phyloP scores from a whole-genome alignment of 169 alveolate species.

The Eimeria zaria region DNA sequence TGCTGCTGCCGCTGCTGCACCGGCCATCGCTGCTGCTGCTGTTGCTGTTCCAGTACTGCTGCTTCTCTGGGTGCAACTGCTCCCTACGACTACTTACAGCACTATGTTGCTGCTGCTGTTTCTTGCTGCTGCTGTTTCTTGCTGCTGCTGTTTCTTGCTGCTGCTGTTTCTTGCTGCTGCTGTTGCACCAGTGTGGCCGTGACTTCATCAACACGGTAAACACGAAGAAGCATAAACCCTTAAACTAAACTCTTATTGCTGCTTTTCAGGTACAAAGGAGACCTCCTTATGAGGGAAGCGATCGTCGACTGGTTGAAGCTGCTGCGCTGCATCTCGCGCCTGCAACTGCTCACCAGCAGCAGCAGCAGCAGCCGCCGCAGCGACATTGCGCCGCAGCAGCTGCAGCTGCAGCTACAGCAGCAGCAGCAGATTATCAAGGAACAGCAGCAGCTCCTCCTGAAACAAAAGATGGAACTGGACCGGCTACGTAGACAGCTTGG shows the following conservation, averaged over 20 bases:
- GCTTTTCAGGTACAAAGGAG: conserved; percentile 75
- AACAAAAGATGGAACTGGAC: conserved; percentile 25
- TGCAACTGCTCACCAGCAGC: conserved; percentile 41
- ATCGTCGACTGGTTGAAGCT: conserved; percentile 75
- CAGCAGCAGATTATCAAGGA: conserved; percentile 4
- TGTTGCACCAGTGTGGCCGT: neutral
- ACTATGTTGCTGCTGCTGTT: conserved; percentile 31
- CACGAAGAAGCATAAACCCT: neutral
- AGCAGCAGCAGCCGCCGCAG: conserved; percentile 3
- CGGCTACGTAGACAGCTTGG: conserved; percentile 21
- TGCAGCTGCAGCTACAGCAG: neutral
- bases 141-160: no score
- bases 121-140: no score
- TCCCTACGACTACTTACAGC: neutral
- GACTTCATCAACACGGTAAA: neutral
- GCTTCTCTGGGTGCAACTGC: neutral
- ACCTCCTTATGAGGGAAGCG: conserved; percentile 64
- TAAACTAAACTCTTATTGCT: neutral
- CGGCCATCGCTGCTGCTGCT: neutral
- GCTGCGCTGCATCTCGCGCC: conserved; percentile 58
- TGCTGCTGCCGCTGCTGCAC: neutral
- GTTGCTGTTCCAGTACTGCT: neutral
- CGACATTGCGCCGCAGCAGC: neutral
- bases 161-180: conserved; percentile 3
- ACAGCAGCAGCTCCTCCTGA: conserved; percentile 22